Conservation (phyloP, 257 asterid genomes). For the Gardenia jasminoides region DNA sequence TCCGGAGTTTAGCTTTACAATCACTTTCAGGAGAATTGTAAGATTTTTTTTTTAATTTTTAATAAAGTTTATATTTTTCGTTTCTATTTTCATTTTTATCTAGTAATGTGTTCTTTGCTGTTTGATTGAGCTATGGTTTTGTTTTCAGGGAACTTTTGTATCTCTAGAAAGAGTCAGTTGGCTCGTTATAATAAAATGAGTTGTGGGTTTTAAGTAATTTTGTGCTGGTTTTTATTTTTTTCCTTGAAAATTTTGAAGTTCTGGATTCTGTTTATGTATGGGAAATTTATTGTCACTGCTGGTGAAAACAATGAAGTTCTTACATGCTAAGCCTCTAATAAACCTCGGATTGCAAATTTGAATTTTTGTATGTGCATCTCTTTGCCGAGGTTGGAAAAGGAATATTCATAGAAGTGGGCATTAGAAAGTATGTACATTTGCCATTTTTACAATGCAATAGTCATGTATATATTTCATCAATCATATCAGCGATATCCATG, state of each 20-base stretch:
- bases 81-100: background rate
- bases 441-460: background rate
- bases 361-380: background rate
- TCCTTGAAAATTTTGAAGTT: background rate
- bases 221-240: background rate
- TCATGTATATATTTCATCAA: too few relatives aligned
- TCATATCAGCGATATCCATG: background rate
- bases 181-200: background rate
- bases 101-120: background rate
- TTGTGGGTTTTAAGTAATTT: background rate
- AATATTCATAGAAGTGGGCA: background rate
- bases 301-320: too few relatives aligned
- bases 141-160: background rate
- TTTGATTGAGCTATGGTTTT: background rate
- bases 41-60: slow-evolving; percentile 24
- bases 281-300: background rate
- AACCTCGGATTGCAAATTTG: background rate
- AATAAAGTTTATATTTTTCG: background rate
- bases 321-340: background rate
- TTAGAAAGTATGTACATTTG: background rate
- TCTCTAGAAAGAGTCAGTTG: background rate
- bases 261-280: background rate
- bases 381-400: background rate
- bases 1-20: slow-evolving; percentile 70
- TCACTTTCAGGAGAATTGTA: slow-evolving; percentile 83